Base-by-base conservation (phyloP, 345 rosid genomes). In the Raphanus raphanistrum region DNA sequence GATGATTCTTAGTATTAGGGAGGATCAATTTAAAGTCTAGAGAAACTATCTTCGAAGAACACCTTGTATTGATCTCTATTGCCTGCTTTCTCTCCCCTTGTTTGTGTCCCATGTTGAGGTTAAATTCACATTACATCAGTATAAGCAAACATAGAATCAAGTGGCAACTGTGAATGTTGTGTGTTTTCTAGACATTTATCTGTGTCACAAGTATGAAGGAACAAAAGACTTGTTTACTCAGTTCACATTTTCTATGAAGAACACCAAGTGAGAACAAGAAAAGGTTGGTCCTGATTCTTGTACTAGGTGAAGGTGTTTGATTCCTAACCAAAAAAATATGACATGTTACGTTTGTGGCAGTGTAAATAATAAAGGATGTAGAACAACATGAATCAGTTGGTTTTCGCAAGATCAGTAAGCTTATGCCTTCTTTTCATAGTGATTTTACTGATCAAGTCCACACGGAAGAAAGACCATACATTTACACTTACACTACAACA, bases 401-500 rank as follows among this genome's bases (percentile, higher is more conserved):
- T 61, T 62, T 58, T 58, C 5, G 17, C 71, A 71, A 72, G 41
- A 72, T 72, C 61, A 62, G 48, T 6, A 17, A 67, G 6, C 80
- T 81, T 33, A 48, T 12, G 72, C 85, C 75, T 82, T 77, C 27
- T 6, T 62, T 13, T 13, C 38, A 31, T 3, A 86, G 36, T 72
- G 79, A 66, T 80, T 74, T 77, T 74, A 82, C 60, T 83, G 80
- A 79, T 80, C 48, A 29, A 59, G 33, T 59, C 76, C 76, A 63
- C 26, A 64, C 72, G 78, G 64, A 70, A 50, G 61, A 26, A 82
- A 79, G 76, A 81, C 70, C 74, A 81, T 62, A 77, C 76, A 89
- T 89, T 83, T 89, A 90, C 94, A 92, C 43, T 84, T 48, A 52
- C 63, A 62, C 8, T 15, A 63, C 31, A 28, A 13, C 9, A 50